Conservation (phyloP, 163 green algal genomes). For the Coccomyxa subellipsoidea region DNA sequence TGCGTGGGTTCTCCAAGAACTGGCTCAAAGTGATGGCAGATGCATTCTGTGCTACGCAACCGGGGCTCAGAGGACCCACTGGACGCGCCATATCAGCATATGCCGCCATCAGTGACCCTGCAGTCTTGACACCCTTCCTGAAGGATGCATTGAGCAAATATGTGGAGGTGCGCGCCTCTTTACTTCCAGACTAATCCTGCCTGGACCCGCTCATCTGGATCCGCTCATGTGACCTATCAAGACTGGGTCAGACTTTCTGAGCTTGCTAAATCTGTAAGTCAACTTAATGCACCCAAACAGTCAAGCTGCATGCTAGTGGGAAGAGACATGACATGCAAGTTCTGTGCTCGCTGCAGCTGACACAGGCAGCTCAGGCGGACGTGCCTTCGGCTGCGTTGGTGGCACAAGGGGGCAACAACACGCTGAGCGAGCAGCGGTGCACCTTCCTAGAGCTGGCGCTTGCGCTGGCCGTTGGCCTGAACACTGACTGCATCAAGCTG, state of each 20-base stretch:
- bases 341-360: conserved; percentile 25
- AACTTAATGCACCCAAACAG: neutral
- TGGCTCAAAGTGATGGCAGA: conserved; percentile 77
- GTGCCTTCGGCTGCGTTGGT: conserved; percentile 23
- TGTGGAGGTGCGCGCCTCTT: conserved; percentile 37
- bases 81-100: conserved; percentile 63
- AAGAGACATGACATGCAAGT: no score
- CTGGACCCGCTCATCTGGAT: no score
- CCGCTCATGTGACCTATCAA: no score
- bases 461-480: conserved; percentile 64
- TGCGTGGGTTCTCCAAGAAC: conserved; percentile 57
- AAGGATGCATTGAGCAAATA: conserved; percentile 63
- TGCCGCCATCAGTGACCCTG: conserved; percentile 49
- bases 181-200: neutral
- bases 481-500: conserved; percentile 48
- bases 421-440: conserved; percentile 40
- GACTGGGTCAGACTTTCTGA: no score
- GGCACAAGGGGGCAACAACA: conserved; percentile 41
- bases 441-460: conserved; percentile 84
- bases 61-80: conserved; percentile 47
- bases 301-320: neutral
- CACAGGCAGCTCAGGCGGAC: conserved; percentile 33
- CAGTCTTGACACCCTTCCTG: conserved; percentile 60
- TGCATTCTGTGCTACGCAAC: conserved; percentile 47
- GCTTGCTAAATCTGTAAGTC: neutral